phyloP scores from a whole-genome alignment of 768 basidiomycete species.

The Boletus sp. region DNA sequence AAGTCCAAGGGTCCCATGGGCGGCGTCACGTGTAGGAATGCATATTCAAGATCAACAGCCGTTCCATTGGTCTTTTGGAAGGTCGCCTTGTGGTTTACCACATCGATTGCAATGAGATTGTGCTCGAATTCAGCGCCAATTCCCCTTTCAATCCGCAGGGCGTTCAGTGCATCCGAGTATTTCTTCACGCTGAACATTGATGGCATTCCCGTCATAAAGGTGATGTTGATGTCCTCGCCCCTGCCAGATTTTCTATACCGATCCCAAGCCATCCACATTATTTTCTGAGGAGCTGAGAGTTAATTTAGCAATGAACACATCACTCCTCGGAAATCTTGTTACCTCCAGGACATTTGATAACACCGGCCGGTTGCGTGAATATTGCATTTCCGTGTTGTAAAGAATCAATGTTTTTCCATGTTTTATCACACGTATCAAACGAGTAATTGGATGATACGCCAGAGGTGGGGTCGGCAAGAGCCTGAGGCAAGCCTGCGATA shows the following conservation, averaged over 20 bases:
- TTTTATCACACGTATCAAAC: conserved; percentile 86
- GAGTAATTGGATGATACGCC: conserved; percentile 93
- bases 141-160: conserved; percentile 72
- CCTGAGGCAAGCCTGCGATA: conserved; percentile 70
- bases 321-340: conserved; percentile 6
- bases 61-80: conserved; percentile 80
- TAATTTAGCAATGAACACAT: conserved; percentile 2
- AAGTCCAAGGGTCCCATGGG: conserved; percentile 87
- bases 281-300: conserved; percentile 76
- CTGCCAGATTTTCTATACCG: conserved; percentile 63
- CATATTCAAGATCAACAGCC: conserved; percentile 71
- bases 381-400: conserved; percentile 79
- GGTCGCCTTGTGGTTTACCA: conserved; percentile 69
- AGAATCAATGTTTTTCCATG: conserved; percentile 77
- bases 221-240: conserved; percentile 54
- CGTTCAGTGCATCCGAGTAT: conserved; percentile 85
- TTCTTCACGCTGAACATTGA: conserved; percentile 97
- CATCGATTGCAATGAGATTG: conserved; percentile 77
- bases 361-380: conserved; percentile 92
- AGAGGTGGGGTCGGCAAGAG: conserved; percentile 71
- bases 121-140: conserved; percentile 80
- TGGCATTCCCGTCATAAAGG: conserved; percentile 90
- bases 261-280: conserved; percentile 98
- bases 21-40: conserved; percentile 83
- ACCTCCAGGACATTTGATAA: conserved; percentile 95